Evolutionary conservation across 192 early-diverging fungal species (phyloP), one percentile per base, ranked within the genome.

Genomic region (Backusella mclennaniae): DNA sequence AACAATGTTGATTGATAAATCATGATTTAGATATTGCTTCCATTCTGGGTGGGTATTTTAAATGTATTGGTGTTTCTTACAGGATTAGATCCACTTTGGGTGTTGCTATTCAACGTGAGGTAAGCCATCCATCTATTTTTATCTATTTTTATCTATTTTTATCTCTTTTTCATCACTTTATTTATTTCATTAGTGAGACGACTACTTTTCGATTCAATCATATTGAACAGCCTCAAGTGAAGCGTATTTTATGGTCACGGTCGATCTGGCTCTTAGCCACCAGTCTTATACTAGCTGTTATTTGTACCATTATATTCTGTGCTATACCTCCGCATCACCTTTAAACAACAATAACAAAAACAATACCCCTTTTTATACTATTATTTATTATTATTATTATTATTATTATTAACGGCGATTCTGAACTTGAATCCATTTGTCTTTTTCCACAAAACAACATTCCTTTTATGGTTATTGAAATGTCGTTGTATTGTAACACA

Each of bases 41-140:
- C 83, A 15, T 67, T 86, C 17, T 80, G 80, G 80, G 29, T 86
- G 35, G 83, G 83, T 14, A 56, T 86, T 23, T 46, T 82, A 36
- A 86, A 84, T 73, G 35, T 84, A 26, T 70, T 84, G 38, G 76
- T 80, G 17, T 79, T 77, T 56, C 69, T 80, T 12, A 82, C 80
- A 44, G 83, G 79, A 35, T 33, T 86, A 8, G 80, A 84, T 59
- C 85, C 85, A 4, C 35, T 84, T n/a, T 84, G 82, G 82, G 82
- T 80, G 7, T 26, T 84, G 9, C 23, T 84, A 15, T 84, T 84
- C 35, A 80, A 80, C 63, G 59, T 75, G n/a, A 84, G 82, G 82
- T 80, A 73, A 72, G 8, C 12, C 14, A 44, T 44, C 42, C 2
- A 44, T 44, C 14, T 3, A 44, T 44, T 44, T 49, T 33, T 33